Evolutionary conservation across 306 rosid genomes (phyloP).

Genomic region (Prunus armeniaca): DNA sequence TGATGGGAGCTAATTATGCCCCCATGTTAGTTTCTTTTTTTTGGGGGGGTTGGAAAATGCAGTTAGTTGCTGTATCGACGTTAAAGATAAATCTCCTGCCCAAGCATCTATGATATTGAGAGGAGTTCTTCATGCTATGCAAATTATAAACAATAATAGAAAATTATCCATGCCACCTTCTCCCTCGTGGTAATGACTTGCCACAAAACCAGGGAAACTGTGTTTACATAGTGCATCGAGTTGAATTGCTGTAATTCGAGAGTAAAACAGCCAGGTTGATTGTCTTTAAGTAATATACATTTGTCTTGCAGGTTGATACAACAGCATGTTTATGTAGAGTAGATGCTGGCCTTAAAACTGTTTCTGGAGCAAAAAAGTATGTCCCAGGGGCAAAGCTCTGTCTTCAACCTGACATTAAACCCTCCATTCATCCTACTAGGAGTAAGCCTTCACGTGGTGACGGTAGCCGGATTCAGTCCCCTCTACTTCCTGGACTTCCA

Average conservation of each 20-base stretch:
- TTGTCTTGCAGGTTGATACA: conserved; percentile 71
- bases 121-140: neutral
- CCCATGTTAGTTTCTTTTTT: neutral
- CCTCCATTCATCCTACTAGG: conserved; percentile 85
- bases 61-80: neutral
- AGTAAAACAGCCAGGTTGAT: neutral
- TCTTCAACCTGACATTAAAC: conserved; percentile 82
- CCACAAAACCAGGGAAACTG: neutral
- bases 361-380: conserved; percentile 72
- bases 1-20: neutral
- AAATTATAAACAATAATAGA: neutral
- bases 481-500: conserved; percentile 82
- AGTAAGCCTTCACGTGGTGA: conserved; percentile 69
- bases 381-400: conserved; percentile 85
- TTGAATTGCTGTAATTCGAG: conserved; percentile 4
- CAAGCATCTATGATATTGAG: neutral
- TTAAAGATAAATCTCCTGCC: neutral
- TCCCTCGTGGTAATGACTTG: neutral
- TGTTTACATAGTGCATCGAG: neutral
- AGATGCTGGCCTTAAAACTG: conserved; percentile 76
- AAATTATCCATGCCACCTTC: neutral
- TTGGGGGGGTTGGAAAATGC: neutral
- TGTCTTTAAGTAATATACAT: conserved; percentile 1
- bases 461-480: conserved; percentile 73
- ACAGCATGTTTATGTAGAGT: conserved; percentile 86